Evolutionary conservation across 2,329 filamentous ascomycete species (phyloP).

Genomic region (Xylaria sp.): DNA sequence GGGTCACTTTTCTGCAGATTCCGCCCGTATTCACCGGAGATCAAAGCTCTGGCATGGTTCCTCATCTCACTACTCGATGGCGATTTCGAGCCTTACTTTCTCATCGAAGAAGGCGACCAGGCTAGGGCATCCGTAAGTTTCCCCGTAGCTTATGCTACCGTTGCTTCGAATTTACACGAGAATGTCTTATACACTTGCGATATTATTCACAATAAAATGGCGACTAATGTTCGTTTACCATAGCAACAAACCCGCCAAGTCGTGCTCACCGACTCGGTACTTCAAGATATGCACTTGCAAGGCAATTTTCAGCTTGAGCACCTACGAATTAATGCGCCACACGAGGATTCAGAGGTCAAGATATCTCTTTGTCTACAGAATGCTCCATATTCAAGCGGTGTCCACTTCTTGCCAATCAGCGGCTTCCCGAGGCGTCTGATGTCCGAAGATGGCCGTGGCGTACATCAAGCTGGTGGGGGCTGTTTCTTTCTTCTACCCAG

Average conservation of each 20-base stretch:
- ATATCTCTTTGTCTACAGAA: slow-evolving; percentile 47
- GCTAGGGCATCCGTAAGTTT: slow-evolving; percentile 26
- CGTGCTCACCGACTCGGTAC: slow-evolving; percentile 42
- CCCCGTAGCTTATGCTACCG: neutral
- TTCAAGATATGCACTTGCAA: slow-evolving; percentile 50
- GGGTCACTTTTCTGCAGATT: slow-evolving; percentile 49
- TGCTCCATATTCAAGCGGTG: slow-evolving; percentile 43
- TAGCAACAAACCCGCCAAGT: slow-evolving; percentile 44
- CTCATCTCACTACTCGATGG: slow-evolving; percentile 47
- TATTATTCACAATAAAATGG: neutral
- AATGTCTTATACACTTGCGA: neutral
- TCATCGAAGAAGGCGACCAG: slow-evolving; percentile 45
- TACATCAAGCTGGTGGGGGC: slow-evolving; percentile 42
- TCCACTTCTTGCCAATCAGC: slow-evolving; percentile 47
- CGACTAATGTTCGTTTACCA: slow-evolving; percentile 11
- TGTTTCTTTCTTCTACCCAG: neutral
- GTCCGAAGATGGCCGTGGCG: slow-evolving; percentile 45
- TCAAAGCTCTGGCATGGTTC: slow-evolving; percentile 49
- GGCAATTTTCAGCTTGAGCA: slow-evolving; percentile 48
- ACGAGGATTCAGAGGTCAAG: slow-evolving; percentile 43
- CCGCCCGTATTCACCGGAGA: slow-evolving; percentile 44
- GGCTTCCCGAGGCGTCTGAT: slow-evolving; percentile 49
- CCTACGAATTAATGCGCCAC: slow-evolving; percentile 42
- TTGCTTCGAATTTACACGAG: neutral
- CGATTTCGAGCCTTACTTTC: slow-evolving; percentile 51